phyloP scores from a whole-genome alignment of 1,284 basidiomycete species.

The Ganoderma leucocontextum region DNA sequence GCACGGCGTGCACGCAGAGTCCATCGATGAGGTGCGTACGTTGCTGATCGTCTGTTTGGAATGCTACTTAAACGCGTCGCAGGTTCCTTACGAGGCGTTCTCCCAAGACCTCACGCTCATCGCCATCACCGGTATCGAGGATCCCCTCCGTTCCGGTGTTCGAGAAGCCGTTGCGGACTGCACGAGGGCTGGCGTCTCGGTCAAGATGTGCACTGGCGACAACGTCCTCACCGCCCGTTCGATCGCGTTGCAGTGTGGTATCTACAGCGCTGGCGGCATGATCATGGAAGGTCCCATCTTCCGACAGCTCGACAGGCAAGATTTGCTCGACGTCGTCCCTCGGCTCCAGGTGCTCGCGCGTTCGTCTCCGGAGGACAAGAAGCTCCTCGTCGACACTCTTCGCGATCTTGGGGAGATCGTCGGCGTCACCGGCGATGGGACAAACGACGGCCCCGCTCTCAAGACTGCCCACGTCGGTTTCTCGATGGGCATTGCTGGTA shows the following conservation, averaged over 20 bases:
- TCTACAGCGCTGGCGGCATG: slow-evolving; percentile 90
- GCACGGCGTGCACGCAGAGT: slow-evolving; percentile 48
- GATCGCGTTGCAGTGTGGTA: slow-evolving; percentile 95
- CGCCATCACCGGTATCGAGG: slow-evolving; percentile 93
- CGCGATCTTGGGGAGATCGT: slow-evolving; percentile 93
- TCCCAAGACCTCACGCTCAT: slow-evolving; percentile 84
- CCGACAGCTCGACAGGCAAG: slow-evolving; percentile 61
- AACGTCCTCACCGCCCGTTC: slow-evolving; percentile 95
- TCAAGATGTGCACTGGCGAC: slow-evolving; percentile 99
- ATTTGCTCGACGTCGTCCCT: slow-evolving; percentile 72
- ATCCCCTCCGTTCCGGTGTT: slow-evolving; percentile 93
- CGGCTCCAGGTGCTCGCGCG: slow-evolving; percentile 86
- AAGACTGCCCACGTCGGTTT: slow-evolving; percentile 96
- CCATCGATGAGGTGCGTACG: slow-evolving; percentile 60
- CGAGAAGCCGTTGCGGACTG: slow-evolving; percentile 89
- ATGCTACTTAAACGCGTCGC: slow-evolving; percentile 9
- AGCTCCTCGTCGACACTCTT: slow-evolving; percentile 89
- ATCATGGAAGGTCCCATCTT: slow-evolving; percentile 96
- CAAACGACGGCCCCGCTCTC: slow-evolving; percentile 96
- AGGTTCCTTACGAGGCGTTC: slow-evolving; percentile 79
- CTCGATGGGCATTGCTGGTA: slow-evolving; percentile 99
- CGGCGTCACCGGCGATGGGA: slow-evolving; percentile 98
- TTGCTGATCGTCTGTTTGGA: background rate
- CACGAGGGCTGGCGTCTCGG: slow-evolving; percentile 88
- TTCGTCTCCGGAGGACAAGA: slow-evolving; percentile 98